Base-by-base conservation (phyloP, 2,329 filamentous ascomycete species). In the Penicillium janthinellum region DNA sequence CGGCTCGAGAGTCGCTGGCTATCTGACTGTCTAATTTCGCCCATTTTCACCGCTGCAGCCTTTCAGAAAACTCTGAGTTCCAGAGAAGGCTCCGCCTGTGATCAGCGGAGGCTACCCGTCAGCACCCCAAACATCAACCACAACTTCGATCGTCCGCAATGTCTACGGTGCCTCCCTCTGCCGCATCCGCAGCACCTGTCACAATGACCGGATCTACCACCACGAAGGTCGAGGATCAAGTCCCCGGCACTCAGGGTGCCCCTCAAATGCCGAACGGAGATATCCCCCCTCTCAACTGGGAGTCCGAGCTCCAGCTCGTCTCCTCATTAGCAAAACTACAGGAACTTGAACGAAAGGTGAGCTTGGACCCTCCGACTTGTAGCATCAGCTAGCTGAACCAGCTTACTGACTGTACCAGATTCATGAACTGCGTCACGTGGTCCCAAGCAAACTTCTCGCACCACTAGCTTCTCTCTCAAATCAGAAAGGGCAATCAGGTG, bases 301-400 rank as follows among this genome's bases (percentile, higher is more conserved):
- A 73, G 14, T 73, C 74, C 12, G 77, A 79, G 55, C 64, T 73
- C 25, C 73, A 76, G 56, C 68, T 78, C 6, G 73, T 78, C 11
- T 72, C 74, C 14, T 78, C 77, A 31, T 67, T 79, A 48, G 70
- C 73, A 12, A 77, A 76, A 50, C 67, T 79, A 3, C 77, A 79
- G 59, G 70, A 78, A 57, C 61, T 79, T 28, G 77, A 79, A 55
- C 59, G 67, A 11, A 72, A 66, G 63, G 72, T 74, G 41, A 37
- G 63, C 54, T 14, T 39, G 15, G 14, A 22, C 8, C 20, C 12
- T 11, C 25, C 7, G 5, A 4, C 6, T 35, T 20, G 28, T 31
- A 3, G 11, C 12, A 31, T 31, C 31, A 50, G 34, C 17, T 11
- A 37, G 14, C 4, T 41, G 35, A 37, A 39, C 34, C 20, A 17